These are phyloP conservation scores for Verticillium nonalfalfae DNA, from an alignment of 2,329 filamentous ascomycete genomes.

Conservation along the genomic window DNA sequence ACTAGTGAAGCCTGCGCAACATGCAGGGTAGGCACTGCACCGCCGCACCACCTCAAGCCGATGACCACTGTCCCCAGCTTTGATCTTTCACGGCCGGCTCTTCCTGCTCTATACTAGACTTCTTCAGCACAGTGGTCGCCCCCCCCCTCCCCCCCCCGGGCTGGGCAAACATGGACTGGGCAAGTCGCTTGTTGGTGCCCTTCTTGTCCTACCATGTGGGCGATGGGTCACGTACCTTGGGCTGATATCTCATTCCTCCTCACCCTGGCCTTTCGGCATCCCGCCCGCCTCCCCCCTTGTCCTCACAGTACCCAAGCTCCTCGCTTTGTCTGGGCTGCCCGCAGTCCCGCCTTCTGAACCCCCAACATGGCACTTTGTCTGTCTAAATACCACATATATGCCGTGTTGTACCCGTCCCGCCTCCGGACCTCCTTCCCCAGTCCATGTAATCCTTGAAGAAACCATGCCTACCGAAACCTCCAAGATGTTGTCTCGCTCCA, in stretches of 20 bases:
- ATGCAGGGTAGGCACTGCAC: not conserved
- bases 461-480: not conserved
- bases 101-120: not conserved
- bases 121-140: not conserved
- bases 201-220: slow-evolving; percentile 7
- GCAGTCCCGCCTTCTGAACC: slow-evolving; percentile 3
- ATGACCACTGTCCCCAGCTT: not conserved
- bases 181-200: slow-evolving; percentile 7
- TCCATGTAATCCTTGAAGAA: slow-evolving; percentile 5
- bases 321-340: not conserved
- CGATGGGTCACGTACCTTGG: slow-evolving; percentile 8
- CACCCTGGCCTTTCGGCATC: not conserved
- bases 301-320: slow-evolving; percentile 2
- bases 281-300: slow-evolving; percentile 3
- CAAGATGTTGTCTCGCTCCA: slow-evolving; percentile 33
- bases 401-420: slow-evolving; percentile 14
- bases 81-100: not conserved
- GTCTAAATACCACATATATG: slow-evolving; percentile 10
- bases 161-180: not conserved
- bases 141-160: not conserved
- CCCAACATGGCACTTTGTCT: not conserved
- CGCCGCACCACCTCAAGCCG: not conserved
- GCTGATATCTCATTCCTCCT: slow-evolving; percentile 3
- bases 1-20: not conserved
- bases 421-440: slow-evolving; percentile 14